Evolutionary conservation across 1,139 yeast species (phyloP), one percentile per base, ranked within the genome.

Genomic region (Lodderomyces margitis): DNA sequence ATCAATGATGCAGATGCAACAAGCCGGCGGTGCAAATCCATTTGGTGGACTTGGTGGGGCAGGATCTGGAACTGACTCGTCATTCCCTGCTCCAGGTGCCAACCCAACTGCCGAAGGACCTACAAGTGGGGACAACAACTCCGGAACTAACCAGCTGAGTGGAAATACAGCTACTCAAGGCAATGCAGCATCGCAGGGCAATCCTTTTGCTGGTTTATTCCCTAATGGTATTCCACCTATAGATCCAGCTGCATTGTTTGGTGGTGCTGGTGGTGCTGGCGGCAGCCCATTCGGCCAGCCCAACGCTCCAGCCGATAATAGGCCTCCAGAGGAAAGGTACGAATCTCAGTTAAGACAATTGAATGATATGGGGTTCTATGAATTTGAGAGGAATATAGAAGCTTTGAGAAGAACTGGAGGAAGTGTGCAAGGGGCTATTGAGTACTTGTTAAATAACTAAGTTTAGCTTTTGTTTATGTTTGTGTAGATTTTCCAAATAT

Each of bases 351-450:
- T 92, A 55, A 80, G 95, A 57, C 98, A 91, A 62, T 76, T 92
- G 60, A 92, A 92, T 61, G 98, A 92, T 59, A 87, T 92, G 84
- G 98, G 98, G 2, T 92, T 92, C 67, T 82, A 79, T 52, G 98
- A 92, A 54, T 92, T 91, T 58, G 98, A 92, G 52, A 76, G 87
- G 53, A 92, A 92, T 57, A 89, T 92, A 15, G 83, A 83, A 20
- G 98, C 98, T 1, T 74, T 92, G 56, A 81, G 97, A 69, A 81
- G 98, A 66, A 81, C 94, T 44, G 98, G 98, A 20, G 98, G 98
- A 10, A 87, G 91, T 52, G 98, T 92, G 15, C 96, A 92, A 64
- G 98, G 98, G 33, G 98, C 98, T 11, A 75, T 92, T 43, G 97
- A 91, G 62, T 87, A 88, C 46, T 75, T 92, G 34, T 43, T 49